These are phyloP conservation scores for Trichophyton verrucosum DNA, from an alignment of 2,329 filamentous ascomycete genomes.

Conservation along the genomic window DNA sequence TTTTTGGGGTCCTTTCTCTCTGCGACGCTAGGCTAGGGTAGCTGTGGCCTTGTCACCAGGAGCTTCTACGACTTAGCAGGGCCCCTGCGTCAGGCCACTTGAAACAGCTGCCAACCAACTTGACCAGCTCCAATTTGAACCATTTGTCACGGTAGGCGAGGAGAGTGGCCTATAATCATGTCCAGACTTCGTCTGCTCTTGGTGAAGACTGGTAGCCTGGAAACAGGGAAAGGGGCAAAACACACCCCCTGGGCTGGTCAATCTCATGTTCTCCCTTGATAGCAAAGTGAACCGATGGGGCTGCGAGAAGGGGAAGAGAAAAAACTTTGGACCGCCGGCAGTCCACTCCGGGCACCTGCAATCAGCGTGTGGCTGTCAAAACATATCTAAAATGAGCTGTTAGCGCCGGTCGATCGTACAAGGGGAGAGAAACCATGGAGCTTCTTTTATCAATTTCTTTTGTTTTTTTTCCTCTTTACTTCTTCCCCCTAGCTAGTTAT, in stretches of 20 bases:
- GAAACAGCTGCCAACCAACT: not conserved
- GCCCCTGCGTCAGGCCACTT: not conserved
- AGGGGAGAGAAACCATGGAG: not conserved
- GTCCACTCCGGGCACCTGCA: not conserved
- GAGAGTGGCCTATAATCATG: no score
- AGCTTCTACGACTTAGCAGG: not conserved
- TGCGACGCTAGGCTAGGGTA: slow-evolving; percentile 5
- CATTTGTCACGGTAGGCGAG: not conserved
- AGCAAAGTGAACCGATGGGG: slow-evolving; percentile 4
- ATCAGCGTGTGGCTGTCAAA: slow-evolving; percentile 10
- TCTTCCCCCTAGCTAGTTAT: no score
- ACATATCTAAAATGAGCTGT: slow-evolving; percentile 9
- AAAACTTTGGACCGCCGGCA: not conserved
- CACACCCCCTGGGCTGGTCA: not conserved
- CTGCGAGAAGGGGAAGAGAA: not conserved
- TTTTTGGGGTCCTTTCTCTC: no score
- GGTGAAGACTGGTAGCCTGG: no score
- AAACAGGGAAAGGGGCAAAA: not conserved
- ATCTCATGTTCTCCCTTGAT: not conserved
- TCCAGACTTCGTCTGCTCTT: no score
- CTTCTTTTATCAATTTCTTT: not conserved
- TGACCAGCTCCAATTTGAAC: not conserved
- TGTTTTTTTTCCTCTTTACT: not conserved
- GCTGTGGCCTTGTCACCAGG: slow-evolving; percentile 5
- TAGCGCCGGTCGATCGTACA: not conserved